These are phyloP conservation scores for Coniella lustricola DNA, from an alignment of 2,329 filamentous ascomycete genomes.

Conservation along the genomic window DNA sequence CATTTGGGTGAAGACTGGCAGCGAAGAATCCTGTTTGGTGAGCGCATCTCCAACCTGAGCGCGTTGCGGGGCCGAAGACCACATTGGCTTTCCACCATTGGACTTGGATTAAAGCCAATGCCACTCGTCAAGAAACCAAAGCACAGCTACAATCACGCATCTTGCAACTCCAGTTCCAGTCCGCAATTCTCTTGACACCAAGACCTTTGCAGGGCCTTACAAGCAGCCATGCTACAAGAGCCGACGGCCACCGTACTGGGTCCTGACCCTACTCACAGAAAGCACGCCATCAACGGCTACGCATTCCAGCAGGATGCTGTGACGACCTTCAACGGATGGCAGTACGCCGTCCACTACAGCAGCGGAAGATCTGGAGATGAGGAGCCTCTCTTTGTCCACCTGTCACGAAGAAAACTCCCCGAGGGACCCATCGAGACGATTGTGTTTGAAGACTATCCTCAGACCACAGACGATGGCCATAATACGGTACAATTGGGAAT, in stretches of 20 bases:
- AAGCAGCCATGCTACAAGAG: conserved; percentile 19
- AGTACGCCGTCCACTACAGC: conserved; percentile 41
- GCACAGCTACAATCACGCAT: too few relatives aligned
- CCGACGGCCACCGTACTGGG: conserved; percentile 28
- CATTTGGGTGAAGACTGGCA: too few relatives aligned
- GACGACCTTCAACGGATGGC: conserved; percentile 39
- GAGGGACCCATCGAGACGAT: conserved; percentile 37
- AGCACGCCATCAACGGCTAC: conserved; percentile 36
- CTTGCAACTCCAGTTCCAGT: too few relatives aligned
- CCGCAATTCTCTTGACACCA: too few relatives aligned
- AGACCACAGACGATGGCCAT: conserved; percentile 43
- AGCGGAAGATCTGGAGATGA: conserved; percentile 14
- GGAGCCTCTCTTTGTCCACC: conserved; percentile 36
- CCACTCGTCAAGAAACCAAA: too few relatives aligned
- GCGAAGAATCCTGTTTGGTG: too few relatives aligned
- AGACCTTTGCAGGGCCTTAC: too few relatives aligned
- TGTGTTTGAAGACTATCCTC: conserved; percentile 41
- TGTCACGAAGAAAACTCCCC: conserved; percentile 37
- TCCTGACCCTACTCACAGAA: conserved; percentile 29
- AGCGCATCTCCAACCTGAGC: too few relatives aligned
- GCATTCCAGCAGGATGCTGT: conserved; percentile 43
- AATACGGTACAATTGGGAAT: conserved; percentile 47
- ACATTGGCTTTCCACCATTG: too few relatives aligned
- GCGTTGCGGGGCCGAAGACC: not conserved
- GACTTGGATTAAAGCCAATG: too few relatives aligned